Evolutionary conservation across 352 stramenopile genomes (phyloP), one percentile per base, ranked within the genome.

Genomic region (Saprolegnia parasitica): DNA sequence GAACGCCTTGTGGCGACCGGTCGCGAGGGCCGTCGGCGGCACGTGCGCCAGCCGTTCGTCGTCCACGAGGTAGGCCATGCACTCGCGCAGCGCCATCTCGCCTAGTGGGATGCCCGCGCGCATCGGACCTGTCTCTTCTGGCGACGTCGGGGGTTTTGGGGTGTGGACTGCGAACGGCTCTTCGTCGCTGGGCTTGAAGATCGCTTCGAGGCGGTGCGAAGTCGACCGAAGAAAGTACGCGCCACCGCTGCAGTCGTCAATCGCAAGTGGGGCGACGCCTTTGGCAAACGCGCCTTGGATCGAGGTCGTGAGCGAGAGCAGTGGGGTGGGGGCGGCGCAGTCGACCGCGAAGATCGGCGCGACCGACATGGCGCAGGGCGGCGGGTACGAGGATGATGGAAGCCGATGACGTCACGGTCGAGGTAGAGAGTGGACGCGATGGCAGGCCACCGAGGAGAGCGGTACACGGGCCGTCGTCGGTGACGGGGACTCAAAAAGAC

Each of bases 151-250:
- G 56, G 54, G 61, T 35, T 91, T 91, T 0, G 84, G 84, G 67
- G 89, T 88, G 71, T 87, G 87, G 1, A 67, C 62, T 3, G 81
- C 81, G 39, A 83, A 88, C 1, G 81, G 71, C 73, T 90, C 81
- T 77, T 90, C 83, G 35, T 90, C 83, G 0, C 72, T 70, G 0
- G 83, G 83, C 55, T 90, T 90, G 68, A 90, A 90, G 5, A 90
- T 75, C 0, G 76, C 83, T 2, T 73, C 74, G 40, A 91, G 71
- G 11, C 80, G 76, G 20, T 75, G 74, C 16, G 63, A 73, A 49
- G 76, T 80, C 4, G 73, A 76, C 24, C 81, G 76, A 4, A 88
- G 71, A 65, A 80, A 87, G 50, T 91, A 91, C 8, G 88, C 82
- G 0, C 84, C 81, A 4, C 84, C 81, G 0, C 78, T 88, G 63